Percentiles rank a stretch among this genome's conserved stretches.
These are phyloP conservation scores for Diaporthe citriasiana DNA, from an alignment of 2,329 filamentous ascomycete species.

Conservation along the genomic window DNA sequence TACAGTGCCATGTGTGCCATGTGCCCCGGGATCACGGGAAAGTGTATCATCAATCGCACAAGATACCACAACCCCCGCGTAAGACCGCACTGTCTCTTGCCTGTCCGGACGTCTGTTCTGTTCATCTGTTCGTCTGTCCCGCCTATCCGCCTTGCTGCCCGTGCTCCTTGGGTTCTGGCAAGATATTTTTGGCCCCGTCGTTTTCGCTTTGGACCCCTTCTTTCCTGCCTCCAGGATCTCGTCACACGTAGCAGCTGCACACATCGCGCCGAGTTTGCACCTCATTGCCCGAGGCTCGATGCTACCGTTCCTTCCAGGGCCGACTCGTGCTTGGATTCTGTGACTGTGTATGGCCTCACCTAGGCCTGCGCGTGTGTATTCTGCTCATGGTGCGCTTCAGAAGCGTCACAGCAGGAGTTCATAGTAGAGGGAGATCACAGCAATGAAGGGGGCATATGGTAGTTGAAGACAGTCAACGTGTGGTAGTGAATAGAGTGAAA, in stretches of 20 bases:
- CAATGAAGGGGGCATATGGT: no score
- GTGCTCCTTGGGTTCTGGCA: neutral
- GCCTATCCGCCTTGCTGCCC: neutral
- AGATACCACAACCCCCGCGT: conserved; percentile 8
- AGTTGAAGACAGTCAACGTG: neutral
- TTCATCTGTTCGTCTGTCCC: neutral
- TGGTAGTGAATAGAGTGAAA: neutral
- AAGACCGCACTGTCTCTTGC: neutral
- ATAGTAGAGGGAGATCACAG: neutral
- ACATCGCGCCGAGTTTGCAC: neutral
- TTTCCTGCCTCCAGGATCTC: neutral
- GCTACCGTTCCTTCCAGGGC: conserved; percentile 3
- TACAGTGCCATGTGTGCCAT: conserved; percentile 29
- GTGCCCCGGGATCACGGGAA: conserved; percentile 31
- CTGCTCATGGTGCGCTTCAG: neutral
- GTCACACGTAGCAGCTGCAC: conserved; percentile 31
- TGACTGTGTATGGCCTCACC: conserved; percentile 3
- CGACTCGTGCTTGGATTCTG: neutral
- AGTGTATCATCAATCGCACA: conserved; percentile 32
- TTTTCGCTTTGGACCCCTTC: neutral
- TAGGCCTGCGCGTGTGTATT: neutral
- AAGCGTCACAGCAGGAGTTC: conserved; percentile 8
- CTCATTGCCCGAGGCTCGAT: conserved; percentile 6
- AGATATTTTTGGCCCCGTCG: neutral
- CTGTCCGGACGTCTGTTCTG: neutral